These are phyloP conservation scores for Phaeosphaeriaceae sp. DNA, from an alignment of 2,329 filamentous ascomycete species.

Conservation along the genomic window DNA sequence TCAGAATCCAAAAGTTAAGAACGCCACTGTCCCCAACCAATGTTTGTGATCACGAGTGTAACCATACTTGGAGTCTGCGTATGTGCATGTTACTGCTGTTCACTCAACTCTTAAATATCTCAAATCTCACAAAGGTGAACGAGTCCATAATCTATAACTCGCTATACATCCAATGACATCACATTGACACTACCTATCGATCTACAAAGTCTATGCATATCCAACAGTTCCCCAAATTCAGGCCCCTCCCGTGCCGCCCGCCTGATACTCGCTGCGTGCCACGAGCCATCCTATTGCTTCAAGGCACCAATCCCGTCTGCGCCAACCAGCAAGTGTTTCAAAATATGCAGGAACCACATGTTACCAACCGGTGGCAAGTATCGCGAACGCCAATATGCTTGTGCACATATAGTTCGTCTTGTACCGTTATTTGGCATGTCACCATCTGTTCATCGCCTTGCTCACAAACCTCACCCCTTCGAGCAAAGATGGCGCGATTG, in stretches of 20 bases:
- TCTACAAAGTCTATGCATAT: not conserved
- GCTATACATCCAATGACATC: no score
- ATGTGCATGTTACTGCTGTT: no score
- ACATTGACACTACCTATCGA: no score
- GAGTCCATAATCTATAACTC: no score
- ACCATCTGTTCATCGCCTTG: not conserved
- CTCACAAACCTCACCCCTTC: not conserved
- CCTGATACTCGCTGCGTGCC: not conserved
- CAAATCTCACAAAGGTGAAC: no score
- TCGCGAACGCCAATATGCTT: not conserved
- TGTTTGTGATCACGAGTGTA: not conserved
- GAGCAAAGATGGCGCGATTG: not conserved
- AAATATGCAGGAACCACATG: conserved; percentile 5
- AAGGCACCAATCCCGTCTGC: not conserved
- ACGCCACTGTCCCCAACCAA: not conserved
- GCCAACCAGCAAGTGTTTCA: conserved; percentile 2
- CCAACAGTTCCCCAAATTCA: not conserved
- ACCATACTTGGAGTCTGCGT: not conserved
- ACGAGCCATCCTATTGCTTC: not conserved
- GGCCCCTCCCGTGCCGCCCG: not conserved
- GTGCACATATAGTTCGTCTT: not conserved
- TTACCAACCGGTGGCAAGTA: conserved; percentile 1
- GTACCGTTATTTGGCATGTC: not conserved
- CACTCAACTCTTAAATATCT: no score
- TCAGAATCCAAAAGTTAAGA: not conserved